These are phyloP conservation scores for Naganishia vishniacii DNA, from an alignment of 768 basidiomycete genomes.

Conservation along the genomic window DNA sequence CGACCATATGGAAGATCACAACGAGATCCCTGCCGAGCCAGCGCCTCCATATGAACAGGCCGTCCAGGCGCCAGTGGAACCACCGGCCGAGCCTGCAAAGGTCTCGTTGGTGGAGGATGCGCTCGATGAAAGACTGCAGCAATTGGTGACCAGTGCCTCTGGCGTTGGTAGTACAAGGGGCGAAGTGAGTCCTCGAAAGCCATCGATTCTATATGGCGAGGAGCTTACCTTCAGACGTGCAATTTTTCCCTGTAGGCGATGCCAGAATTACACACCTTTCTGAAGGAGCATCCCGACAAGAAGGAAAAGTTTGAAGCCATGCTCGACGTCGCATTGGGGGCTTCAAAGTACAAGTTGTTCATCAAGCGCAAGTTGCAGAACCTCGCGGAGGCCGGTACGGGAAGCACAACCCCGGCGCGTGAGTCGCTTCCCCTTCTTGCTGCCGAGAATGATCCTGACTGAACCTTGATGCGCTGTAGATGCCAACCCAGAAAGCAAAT, in stretches of 20 bases:
- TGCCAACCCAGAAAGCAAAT: neutral
- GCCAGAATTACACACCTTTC: slow-evolving; percentile 85
- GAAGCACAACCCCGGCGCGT: neutral
- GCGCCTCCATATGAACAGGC: slow-evolving; percentile 1
- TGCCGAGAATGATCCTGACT: neutral
- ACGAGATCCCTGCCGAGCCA: neutral
- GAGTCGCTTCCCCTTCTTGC: too few relatives aligned
- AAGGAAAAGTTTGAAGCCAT: slow-evolving; percentile 28
- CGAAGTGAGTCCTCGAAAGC: slow-evolving; percentile 5
- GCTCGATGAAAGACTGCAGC: slow-evolving; percentile 73
- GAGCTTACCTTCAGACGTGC: neutral
- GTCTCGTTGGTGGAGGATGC: slow-evolving; percentile 59
- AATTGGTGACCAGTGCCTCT: slow-evolving; percentile 75
- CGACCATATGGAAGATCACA: neutral
- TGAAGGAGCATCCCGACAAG: slow-evolving; percentile 71
- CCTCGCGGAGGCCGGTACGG: slow-evolving; percentile 8
- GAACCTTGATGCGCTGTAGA: neutral
- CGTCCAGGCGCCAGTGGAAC: neutral
- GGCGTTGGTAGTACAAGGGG: slow-evolving; percentile 25
- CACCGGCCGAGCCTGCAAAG: slow-evolving; percentile 8
- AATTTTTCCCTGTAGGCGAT: slow-evolving; percentile 59
- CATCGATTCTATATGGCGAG: neutral
- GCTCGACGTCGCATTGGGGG: slow-evolving; percentile 15
- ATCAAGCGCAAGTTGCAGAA: slow-evolving; percentile 26
- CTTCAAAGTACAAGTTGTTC: slow-evolving; percentile 23